A percentile compares a stretch with the other conserved stretches of the same genome.
Conservation (phyloP, 2,329 filamentous ascomycete species). For the Geosmithia putterillii region DNA sequence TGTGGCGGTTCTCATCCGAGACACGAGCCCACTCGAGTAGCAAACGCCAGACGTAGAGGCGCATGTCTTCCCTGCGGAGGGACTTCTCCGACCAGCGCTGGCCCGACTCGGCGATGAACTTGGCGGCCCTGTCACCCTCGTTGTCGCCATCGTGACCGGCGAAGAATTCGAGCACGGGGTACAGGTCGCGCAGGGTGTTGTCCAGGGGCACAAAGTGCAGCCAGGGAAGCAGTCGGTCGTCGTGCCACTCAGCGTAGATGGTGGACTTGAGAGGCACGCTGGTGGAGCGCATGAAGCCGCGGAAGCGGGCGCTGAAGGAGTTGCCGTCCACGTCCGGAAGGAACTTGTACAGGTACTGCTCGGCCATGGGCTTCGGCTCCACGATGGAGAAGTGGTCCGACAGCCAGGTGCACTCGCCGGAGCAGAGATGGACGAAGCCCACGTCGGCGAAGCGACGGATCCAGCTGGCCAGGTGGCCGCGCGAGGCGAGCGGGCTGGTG, state of each 20-base stretch:
- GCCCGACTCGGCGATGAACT: slow-evolving; percentile 45
- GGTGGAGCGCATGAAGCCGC: slow-evolving; percentile 49
- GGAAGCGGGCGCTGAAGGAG: slow-evolving; percentile 50
- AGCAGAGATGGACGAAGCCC: slow-evolving; percentile 31
- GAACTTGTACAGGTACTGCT: slow-evolving; percentile 48
- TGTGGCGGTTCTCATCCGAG: slow-evolving; percentile 29
- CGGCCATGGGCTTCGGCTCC: slow-evolving; percentile 24
- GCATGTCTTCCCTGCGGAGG: slow-evolving; percentile 52
- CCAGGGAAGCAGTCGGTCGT: slow-evolving; percentile 56
- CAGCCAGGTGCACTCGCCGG: slow-evolving; percentile 25
- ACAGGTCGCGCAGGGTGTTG: slow-evolving; percentile 55
- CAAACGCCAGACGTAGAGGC: slow-evolving; percentile 51
- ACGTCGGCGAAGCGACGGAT: slow-evolving; percentile 24
- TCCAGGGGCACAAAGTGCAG: slow-evolving; percentile 62
- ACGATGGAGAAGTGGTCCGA: slow-evolving; percentile 19
- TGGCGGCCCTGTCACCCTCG: slow-evolving; percentile 40
- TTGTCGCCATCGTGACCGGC: slow-evolving; percentile 29
- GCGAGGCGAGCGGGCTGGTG: slow-evolving; percentile 21
- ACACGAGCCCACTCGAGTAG: slow-evolving; percentile 45
- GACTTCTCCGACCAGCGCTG: slow-evolving; percentile 50
- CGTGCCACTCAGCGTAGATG: slow-evolving; percentile 65
- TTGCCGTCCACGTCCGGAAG: slow-evolving; percentile 62
- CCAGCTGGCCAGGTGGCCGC: slow-evolving; percentile 26
- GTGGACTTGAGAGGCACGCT: slow-evolving; percentile 60
- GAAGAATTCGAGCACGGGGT: slow-evolving; percentile 54